Conservation (phyloP, 805 yeast species). For the Metschnikowia drakensbergensis region DNA sequence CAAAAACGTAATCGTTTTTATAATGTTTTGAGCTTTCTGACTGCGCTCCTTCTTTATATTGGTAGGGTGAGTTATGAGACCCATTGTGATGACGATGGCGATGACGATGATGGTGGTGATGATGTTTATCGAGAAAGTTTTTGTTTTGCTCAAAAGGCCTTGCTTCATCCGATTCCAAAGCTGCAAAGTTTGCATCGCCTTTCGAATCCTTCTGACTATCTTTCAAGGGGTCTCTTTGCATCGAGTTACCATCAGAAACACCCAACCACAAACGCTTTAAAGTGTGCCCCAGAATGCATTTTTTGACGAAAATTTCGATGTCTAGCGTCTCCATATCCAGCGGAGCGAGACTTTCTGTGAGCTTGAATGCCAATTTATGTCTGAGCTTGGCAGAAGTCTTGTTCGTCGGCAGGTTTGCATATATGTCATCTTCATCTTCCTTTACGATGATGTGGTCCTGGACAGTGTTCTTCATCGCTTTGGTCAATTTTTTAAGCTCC, state of each 20-base stretch:
- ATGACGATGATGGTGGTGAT: constrained; percentile 9
- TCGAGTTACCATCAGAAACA: constrained; percentile 4
- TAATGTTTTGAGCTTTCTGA: not conserved
- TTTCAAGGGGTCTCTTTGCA: not conserved
- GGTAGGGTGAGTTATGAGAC: constrained; percentile 3
- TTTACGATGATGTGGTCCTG: constrained; percentile 48
- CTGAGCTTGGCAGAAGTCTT: constrained; percentile 27
- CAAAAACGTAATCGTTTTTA: constrained; percentile 23
- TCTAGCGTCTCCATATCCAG: constrained; percentile 41
- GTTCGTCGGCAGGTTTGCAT: constrained; percentile 8
- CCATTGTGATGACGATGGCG: constrained; percentile 5
- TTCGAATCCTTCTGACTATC: not conserved
- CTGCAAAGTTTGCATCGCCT: not conserved
- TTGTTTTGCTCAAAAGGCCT: not conserved
- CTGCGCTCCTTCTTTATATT: not conserved
- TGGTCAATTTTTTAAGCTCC: constrained; percentile 50
- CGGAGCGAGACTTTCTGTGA: constrained; percentile 33
- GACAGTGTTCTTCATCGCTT: constrained; percentile 68
- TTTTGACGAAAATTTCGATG: constrained; percentile 31
- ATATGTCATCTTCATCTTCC: constrained; percentile 17
- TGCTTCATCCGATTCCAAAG: not conserved
- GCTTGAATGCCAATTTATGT: constrained; percentile 30
- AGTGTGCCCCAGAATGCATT: constrained; percentile 32
- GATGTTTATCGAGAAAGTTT: constrained; percentile 2
- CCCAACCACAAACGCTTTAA: constrained; percentile 34